A percentile compares a stretch with the other conserved stretches of the same genome.
These are phyloP conservation scores for Mrakia frigida DNA, from an alignment of 768 basidiomycete genomes.

Conservation along the genomic window DNA sequence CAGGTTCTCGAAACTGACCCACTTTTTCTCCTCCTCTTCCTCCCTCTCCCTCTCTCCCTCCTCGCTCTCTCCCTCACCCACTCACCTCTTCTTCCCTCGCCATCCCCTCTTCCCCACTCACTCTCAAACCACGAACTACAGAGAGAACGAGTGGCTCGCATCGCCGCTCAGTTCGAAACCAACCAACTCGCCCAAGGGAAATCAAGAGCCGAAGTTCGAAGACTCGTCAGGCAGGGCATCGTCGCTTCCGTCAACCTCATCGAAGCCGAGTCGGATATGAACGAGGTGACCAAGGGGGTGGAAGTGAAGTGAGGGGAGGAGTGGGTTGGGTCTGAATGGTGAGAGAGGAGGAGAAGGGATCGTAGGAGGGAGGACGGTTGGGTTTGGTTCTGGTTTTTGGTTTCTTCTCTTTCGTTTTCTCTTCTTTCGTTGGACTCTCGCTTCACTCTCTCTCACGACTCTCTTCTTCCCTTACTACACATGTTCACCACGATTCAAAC, in stretches of 20 bases:
- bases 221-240: not conserved
- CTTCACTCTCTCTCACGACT: no score
- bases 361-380: not conserved
- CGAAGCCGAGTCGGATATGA: not conserved
- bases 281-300: not conserved
- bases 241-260: not conserved
- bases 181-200: not conserved
- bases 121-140: not conserved
- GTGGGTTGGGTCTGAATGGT: no score
- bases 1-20: not conserved
- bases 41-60: not conserved
- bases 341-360: no score
- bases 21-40: no score
- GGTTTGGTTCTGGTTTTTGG: no score
- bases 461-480: no score
- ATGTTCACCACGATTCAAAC: no score
- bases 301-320: not conserved
- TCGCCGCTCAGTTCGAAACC: not conserved
- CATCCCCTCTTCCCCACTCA: not conserved
- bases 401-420: no score
- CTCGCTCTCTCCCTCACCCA: not conserved
- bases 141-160: not conserved
- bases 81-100: not conserved
- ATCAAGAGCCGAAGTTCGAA: not conserved
- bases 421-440: no score